These are phyloP conservation scores for Aphanomyces cochlioides DNA, from an alignment of 352 stramenopile species.

Conservation along the genomic window DNA sequence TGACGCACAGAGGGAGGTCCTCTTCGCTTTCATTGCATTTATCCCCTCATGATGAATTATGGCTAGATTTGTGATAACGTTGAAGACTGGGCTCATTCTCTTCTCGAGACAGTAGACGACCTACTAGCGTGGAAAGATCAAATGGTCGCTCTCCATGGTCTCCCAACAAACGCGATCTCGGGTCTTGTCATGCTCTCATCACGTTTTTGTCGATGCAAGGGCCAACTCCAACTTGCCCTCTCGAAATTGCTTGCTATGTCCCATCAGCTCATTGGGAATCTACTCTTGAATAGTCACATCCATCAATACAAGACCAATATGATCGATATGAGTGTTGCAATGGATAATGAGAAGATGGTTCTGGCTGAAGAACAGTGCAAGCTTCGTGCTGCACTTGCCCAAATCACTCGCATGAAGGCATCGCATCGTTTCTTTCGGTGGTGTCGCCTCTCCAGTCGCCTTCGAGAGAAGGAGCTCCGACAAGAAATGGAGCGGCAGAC, in stretches of 20 bases:
- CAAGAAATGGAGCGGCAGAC: constrained; percentile 6
- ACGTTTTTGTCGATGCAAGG: constrained; percentile 20
- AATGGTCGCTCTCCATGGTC: constrained; percentile 9
- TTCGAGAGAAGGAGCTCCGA: constrained; percentile 11
- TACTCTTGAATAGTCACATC: constrained; percentile 21
- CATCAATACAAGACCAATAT: constrained; percentile 25
- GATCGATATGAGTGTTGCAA: constrained; percentile 21
- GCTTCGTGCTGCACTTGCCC: constrained; percentile 16
- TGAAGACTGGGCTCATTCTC: not conserved
- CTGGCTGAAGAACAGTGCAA: constrained; percentile 25
- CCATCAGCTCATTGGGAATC: constrained; percentile 13
- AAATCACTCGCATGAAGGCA: constrained; percentile 18
- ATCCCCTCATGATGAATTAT: not conserved
- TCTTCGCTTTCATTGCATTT: not conserved
- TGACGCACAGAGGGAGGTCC: constrained; percentile 5
- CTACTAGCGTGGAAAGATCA: constrained; percentile 22
- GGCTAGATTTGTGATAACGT: constrained; percentile 19
- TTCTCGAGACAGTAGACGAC: constrained; percentile 16
- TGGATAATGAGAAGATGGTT: constrained; percentile 28
- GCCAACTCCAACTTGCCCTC: constrained; percentile 3
- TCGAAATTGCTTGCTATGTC: not conserved
- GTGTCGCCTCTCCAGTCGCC: constrained; percentile 15
- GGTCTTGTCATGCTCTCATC: constrained; percentile 7
- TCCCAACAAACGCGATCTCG: constrained; percentile 13
- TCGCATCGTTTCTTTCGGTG: constrained; percentile 23